Base-by-base conservation (phyloP, 768 basidiomycete species). In the Kwoniella heveanensis region DNA sequence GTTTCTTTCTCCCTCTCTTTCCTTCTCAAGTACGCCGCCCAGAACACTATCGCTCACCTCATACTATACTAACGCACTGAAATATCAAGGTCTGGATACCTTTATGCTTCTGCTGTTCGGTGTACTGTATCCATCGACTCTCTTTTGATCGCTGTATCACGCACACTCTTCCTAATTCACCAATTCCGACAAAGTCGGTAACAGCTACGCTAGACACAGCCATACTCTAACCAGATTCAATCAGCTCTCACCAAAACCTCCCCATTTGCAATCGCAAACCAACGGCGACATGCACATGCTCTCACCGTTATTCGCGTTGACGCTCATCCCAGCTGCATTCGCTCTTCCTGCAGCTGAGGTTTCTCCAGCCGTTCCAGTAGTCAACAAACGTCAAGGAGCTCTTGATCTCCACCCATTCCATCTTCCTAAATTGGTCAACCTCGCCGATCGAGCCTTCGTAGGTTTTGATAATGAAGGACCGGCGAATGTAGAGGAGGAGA, bases 41-140 rank as follows among this genome's bases (percentile, higher is more conserved):
- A 32, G 5, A 32, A n/a, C n/a, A n/a, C n/a, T n/a, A n/a, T 32
- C 32, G 5, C 32, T 32, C 13, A 32, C 7, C 32, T 32, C 32
- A 13, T 32, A 13, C 32, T 32, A n/a, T n/a, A n/a, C n/a, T n/a
- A n/a, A n/a, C n/a, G n/a, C n/a, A n/a, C n/a, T n/a, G n/a, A n/a
- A n/a, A n/a, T n/a, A n/a, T n/a, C n/a, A 44, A 44, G 39, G 39
- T 44, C 39, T 44, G 39, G 39, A 7, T 44, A 44, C 39, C 39
- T 44, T 44, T 44, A 17, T 44, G 39, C 6, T 17, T 44, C 15
- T 17, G 4, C 39, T 17, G 39, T 44, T 17, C 10, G 4, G 4
- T 19, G 39, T 44, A 10, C 39, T 8, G 4, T 3, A 9, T 44
- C 39, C 8, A 7, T 3, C 39, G 4, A 10, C 39, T 44, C 19